phyloP scores from a whole-genome alignment of 2,329 filamentous ascomycete species.

The Aspergillus amoenus region DNA sequence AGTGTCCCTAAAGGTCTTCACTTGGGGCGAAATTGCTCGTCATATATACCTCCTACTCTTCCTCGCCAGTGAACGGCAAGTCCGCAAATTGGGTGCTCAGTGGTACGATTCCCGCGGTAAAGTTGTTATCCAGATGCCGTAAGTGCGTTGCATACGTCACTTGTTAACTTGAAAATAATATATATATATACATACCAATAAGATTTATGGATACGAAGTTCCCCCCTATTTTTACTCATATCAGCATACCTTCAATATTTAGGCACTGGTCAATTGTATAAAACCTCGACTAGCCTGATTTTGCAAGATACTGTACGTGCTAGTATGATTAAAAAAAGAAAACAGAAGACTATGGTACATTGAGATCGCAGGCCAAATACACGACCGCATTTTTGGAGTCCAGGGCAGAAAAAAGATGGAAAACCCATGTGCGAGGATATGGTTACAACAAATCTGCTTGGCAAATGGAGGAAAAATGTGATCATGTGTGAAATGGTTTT shows the following conservation, averaged over 20 bases:
- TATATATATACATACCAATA: neutral
- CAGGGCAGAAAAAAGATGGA: neutral
- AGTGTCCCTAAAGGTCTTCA: constrained; percentile 64
- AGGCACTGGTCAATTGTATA: neutral
- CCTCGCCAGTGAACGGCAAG: constrained; percentile 64
- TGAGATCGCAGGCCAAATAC: neutral
- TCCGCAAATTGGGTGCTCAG: constrained; percentile 57
- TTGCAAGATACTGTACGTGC: neutral
- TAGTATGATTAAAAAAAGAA: neutral
- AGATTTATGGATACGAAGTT: neutral
- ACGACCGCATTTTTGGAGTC: neutral
- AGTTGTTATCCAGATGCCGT: constrained; percentile 54
- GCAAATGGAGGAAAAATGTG: neutral
- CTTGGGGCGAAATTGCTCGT: constrained; percentile 71
- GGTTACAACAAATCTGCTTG: neutral
- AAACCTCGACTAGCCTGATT: neutral
- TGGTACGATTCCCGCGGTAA: constrained; percentile 68
- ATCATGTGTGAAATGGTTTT: neutral
- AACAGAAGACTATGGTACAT: constrained; percentile 2
- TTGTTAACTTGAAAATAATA: neutral
- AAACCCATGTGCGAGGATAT: neutral
- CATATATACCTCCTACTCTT: constrained; percentile 76
- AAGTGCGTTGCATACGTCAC: neutral
- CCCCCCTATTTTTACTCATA: neutral
- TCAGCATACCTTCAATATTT: neutral